Base-by-base conservation (phyloP, 192 early-diverging fungal species). In the Coemansia umbellata region DNA sequence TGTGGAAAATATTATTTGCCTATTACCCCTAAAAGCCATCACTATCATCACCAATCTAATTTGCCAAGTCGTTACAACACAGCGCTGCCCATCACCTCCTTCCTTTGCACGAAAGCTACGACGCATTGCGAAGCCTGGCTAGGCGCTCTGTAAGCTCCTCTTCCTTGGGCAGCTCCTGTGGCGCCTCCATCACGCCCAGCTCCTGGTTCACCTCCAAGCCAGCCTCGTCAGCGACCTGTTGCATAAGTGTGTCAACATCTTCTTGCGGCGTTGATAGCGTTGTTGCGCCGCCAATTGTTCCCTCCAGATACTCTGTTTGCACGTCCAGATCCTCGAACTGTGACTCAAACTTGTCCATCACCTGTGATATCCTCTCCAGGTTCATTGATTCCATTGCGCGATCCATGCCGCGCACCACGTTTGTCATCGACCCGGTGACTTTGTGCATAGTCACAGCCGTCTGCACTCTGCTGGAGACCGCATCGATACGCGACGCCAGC, bases 311-410 rank as follows among this genome's bases (percentile, higher is more conserved):
- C 58, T 87, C 80, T 8, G 97, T 92, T 74, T 97, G 93, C 32
- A 99, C 91, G 73, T 99, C 94, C 31, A 99, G 66, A 69, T 99
- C 90, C 58, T 99, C 97, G 67, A 96, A 95, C 73, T 96, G 94
- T 8, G 72, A 74, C 66, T 99, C 94, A 58, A 99, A 97, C 60
- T 89, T 92, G 76, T 97, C 97, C 94, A 99, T 99, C n/a, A 96
- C 87, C 82, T 86, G 74, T 2, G 93, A 91, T 37, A 99, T 95
- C 86, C 89, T 87, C 61, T 97, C 97, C 32, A 99, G 80, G 61
- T 97, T 94, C 94, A 99, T 97, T 26, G 85, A 84, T 35, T 83
- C 66, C 91, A 95, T 90, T 10, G 93, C 94, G 70, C 81, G 87
- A 48, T 97, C 94, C 89, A 99, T 95, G 13, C 87, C 87, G 55